These are phyloP conservation scores for Penicillium arizonense DNA, from an alignment of 495 filamentous ascomycete species.

Conservation along the genomic window DNA sequence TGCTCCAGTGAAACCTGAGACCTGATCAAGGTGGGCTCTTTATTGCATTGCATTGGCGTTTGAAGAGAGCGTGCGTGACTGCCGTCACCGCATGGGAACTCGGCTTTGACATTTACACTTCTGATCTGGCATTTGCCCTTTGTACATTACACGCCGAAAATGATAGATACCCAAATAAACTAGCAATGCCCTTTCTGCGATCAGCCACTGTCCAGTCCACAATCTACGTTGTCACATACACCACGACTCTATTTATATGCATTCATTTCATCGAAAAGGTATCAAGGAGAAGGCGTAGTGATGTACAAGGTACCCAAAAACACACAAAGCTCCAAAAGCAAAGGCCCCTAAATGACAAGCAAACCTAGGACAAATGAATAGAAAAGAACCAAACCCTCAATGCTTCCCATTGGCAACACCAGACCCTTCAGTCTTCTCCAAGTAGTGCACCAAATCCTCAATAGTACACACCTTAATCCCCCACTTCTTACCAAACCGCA, in stretches of 20 bases:
- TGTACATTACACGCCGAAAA: slow-evolving; percentile 20
- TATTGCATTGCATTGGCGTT: slow-evolving; percentile 27
- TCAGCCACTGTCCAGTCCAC: not conserved
- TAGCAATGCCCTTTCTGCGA: not conserved
- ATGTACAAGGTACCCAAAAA: slow-evolving; percentile 18
- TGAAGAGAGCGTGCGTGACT: not conserved
- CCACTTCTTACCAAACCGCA: slow-evolving; percentile 85
- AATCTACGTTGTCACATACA: not conserved
- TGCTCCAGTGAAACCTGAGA: not conserved
- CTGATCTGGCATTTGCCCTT: slow-evolving; percentile 1
- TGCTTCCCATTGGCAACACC: slow-evolving; percentile 36
- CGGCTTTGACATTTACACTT: not conserved
- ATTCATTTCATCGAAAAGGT: slow-evolving; percentile 21
- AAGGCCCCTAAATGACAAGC: slow-evolving; percentile 1
- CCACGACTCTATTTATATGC: slow-evolving; percentile 8
- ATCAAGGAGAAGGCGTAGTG: slow-evolving; percentile 14
- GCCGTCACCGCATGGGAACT: not conserved
- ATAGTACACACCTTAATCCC: slow-evolving; percentile 94
- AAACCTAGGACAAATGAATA: not conserved
- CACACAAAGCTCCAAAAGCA: slow-evolving; percentile 13
- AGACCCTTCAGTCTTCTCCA: slow-evolving; percentile 56
- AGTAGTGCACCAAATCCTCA: slow-evolving; percentile 77
- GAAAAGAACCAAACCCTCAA: slow-evolving; percentile 12
- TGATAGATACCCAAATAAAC: slow-evolving; percentile 33
- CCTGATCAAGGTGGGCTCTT: not conserved